These are phyloP conservation scores for Phanerochaete sordida DNA, from an alignment of 768 basidiomycete species.

Conservation along the genomic window DNA sequence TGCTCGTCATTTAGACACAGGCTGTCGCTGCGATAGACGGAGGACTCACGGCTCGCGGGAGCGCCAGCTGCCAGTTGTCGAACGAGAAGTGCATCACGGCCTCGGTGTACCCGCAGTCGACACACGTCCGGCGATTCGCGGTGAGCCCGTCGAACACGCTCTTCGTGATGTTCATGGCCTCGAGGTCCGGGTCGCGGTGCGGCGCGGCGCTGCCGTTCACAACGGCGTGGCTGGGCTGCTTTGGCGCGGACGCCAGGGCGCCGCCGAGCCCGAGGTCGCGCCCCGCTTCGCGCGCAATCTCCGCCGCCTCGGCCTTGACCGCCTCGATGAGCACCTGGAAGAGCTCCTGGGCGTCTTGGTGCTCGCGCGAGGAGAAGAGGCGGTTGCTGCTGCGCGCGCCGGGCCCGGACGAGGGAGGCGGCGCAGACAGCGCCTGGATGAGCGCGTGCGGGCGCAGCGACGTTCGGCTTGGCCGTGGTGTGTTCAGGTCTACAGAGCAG, in stretches of 20 bases:
- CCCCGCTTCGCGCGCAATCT: conserved; percentile 67
- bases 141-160: conserved; percentile 88
- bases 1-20: neutral
- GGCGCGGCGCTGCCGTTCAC: conserved; percentile 18
- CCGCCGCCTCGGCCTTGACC: conserved; percentile 77
- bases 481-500: conserved; percentile 53
- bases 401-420: neutral
- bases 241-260: conserved; percentile 20
- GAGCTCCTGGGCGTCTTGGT: conserved; percentile 98
- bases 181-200: neutral
- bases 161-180: conserved; percentile 43
- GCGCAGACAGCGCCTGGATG: conserved; percentile 60
- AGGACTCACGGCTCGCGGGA: conserved; percentile 61
- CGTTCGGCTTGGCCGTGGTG: conserved; percentile 50
- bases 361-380: conserved; percentile 84
- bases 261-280: conserved; percentile 72
- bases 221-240: neutral
- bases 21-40: neutral
- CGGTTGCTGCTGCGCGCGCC: conserved; percentile 53
- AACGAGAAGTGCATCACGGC: conserved; percentile 91
- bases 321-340: conserved; percentile 91
- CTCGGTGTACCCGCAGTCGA: conserved; percentile 89
- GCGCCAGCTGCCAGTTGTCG: conserved; percentile 78
- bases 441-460: conserved; percentile 72
- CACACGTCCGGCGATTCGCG: conserved; percentile 84